Base-by-base conservation (phyloP, 257 asterid species). In the Solanum medicagineum region DNA sequence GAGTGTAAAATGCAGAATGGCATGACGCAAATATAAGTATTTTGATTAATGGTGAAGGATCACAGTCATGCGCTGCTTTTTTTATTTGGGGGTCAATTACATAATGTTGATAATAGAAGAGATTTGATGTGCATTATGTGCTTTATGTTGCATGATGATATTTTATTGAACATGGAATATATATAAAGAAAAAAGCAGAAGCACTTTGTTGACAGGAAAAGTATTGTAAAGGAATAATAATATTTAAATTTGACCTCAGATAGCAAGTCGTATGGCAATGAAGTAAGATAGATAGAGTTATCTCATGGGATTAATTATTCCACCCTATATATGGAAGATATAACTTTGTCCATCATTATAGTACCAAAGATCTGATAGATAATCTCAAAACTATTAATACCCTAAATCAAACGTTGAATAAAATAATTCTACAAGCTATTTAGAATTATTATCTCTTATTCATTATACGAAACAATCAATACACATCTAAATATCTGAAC, bases 371-470 rank as follows among this genome's bases (percentile, higher is more conserved):
- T 3, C 4, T 32, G 36, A 32, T 32, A 32, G 3, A 32, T 32
- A 32, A 36, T 36, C 42, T 36, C 6, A 5, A 36, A 36, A 4
- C 1, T 19, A 57, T 11, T 57, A 57, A 19, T 57, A 57, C 7
- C 9, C 6, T 24, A 19, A 57, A 57, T 1, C 6, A 57, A 57
- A 57, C 0, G 1, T 11, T 20, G n/a, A 6, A 6, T n/a, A 20
- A 59, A 60, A 10, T n/a, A 60, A 60, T 10, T 10, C 0, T 60
- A 60, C 15, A 60, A 10, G 22, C n/a, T n/a, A 60, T 10, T 13
- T 20, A 36, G 42, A 36, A 36, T 1, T 59, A 4, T n/a, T 59
- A 59, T n/a, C 7, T 0, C 0, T 10, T 10, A n/a, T 10, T 1
- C 3, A 7, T 59, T 3, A 26, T n/a, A n/a, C 1, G 32, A 59